phyloP scores from a whole-genome alignment of 164 flowering plant genomes.

The Vitis riparia region DNA sequence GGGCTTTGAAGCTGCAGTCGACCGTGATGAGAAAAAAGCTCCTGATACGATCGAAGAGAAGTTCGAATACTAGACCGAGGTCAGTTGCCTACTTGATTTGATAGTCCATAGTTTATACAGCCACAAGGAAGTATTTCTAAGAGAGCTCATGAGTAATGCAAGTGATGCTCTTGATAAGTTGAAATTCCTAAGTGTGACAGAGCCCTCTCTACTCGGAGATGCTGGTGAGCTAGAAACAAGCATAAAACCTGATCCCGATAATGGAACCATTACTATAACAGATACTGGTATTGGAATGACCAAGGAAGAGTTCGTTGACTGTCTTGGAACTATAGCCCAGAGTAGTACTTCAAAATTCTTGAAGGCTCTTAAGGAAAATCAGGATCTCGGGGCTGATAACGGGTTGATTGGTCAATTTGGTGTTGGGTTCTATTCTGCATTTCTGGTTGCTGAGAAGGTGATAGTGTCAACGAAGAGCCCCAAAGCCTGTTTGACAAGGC shows the following conservation, averaged over 20 bases:
- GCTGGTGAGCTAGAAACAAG: conserved; percentile 87
- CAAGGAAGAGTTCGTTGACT: conserved; percentile 87
- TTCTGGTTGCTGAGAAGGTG: conserved; percentile 94
- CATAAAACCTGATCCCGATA: conserved; percentile 90
- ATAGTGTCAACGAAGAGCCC: too few relatives aligned
- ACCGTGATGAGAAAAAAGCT: too few relatives aligned
- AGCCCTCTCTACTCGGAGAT: conserved; percentile 86
- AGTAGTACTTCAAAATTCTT: conserved; percentile 97
- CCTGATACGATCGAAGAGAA: too few relatives aligned
- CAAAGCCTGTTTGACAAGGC: too few relatives aligned
- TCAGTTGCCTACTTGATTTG: conserved; percentile 90
- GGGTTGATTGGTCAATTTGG: conserved; percentile 97
- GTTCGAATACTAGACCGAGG: too few relatives aligned
- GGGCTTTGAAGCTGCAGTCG: too few relatives aligned
- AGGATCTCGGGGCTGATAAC: conserved; percentile 86
- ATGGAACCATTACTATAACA: conserved; percentile 88
- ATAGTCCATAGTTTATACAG: conserved; percentile 97
- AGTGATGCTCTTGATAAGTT: conserved; percentile 99
- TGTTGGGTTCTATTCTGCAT: conserved; percentile 98
- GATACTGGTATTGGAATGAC: conserved; percentile 99
- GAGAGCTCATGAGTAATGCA: conserved; percentile 98
- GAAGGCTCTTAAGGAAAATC: conserved; percentile 90
- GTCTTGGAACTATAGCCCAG: conserved; percentile 99
- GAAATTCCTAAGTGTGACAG: too few relatives aligned
- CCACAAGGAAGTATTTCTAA: conserved; percentile 94